Percentiles rank a stretch among this genome's conserved stretches.
These are phyloP conservation scores for Dorcoceras hygrometricum DNA, from an alignment of 257 asterid genomes.

Conservation along the genomic window DNA sequence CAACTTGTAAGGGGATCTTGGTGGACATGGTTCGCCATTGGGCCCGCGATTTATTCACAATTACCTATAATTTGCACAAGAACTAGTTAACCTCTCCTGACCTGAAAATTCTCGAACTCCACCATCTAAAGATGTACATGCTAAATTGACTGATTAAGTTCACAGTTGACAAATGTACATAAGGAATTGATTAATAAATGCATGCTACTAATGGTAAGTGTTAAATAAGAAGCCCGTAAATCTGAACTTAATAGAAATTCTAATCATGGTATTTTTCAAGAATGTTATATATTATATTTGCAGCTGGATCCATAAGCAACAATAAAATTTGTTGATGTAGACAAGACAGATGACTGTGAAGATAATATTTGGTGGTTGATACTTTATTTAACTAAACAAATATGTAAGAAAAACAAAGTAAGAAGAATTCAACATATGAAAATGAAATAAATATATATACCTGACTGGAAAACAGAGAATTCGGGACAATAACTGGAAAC, in stretches of 20 bases:
- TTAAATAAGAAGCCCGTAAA: slow-evolving; percentile 1
- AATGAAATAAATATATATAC: slow-evolving; percentile 30
- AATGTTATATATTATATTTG: background rate
- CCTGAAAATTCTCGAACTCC: slow-evolving; percentile 4
- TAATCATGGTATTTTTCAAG: background rate
- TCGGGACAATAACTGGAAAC: slow-evolving; percentile 84
- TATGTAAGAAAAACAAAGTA: background rate
- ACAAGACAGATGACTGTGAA: background rate
- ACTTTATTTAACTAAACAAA: background rate
- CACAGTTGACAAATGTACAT: background rate
- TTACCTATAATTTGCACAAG: slow-evolving; percentile 50
- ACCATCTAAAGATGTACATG: background rate
- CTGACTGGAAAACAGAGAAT: slow-evolving; percentile 93
- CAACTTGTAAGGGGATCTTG: slow-evolving; percentile 59
- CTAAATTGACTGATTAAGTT: background rate
- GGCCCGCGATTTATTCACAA: slow-evolving; percentile 91
- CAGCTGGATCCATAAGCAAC: background rate
- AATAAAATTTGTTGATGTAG: background rate
- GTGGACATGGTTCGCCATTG: slow-evolving; percentile 54
- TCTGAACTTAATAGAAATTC: background rate
- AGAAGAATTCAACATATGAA: background rate
- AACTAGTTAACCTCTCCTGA: slow-evolving; percentile 7
- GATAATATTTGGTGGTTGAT: background rate
- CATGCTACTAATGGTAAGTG: background rate
- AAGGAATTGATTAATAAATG: slow-evolving; percentile 8